Evolutionary conservation across 192 early-diverging fungal genomes (phyloP), one percentile per base, ranked within the genome.

Genomic region (Umbelopsis isabellina): DNA sequence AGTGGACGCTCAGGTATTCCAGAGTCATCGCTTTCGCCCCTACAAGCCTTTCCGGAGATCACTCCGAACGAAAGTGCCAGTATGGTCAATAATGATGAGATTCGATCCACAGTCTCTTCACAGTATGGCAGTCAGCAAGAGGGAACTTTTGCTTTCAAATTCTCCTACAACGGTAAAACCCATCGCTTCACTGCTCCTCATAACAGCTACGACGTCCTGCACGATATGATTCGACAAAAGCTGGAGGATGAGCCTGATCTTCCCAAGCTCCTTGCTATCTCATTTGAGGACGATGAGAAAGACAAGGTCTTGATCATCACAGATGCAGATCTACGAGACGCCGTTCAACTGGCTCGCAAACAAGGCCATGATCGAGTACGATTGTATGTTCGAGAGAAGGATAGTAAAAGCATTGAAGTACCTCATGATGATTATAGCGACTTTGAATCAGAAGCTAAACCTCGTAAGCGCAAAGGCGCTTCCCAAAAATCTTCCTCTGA

Each of bases 251-350:
- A 80, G 8, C 71, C 27, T 18, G 55, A 75, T 37, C 33, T 67
- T 8, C 49, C 64, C 27, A 37, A 58, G 2, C 85, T 70, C 81
- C 83, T 77, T 73, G 80, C 75, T 27, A 83, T 95, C 37, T 90
- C 89, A 1, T 98, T 96, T 72, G 76, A 93, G 68, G 97, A 98
- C 73, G 97, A 98, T 67, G 97, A 98, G 55, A 86, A 89, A 45
- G 97, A 98, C 76, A 79, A 85, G 66, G 92, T 98, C 37, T 82
- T 89, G 69, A 85, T 98, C 71, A 87, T 87, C 30, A 83, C 84
- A 33, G 90, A 92, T 65, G 84, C 84, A 3, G 95, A 97, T 71
- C 76, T 98, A 68, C 75, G 85, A 16, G 94, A 97, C 50, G 93
- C 97, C 12, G 92, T 97, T 0, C 72, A 87, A 4, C 85, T 95